phyloP scores from a whole-genome alignment of 2,329 filamentous ascomycete genomes.

The Grosmannia huntii region DNA sequence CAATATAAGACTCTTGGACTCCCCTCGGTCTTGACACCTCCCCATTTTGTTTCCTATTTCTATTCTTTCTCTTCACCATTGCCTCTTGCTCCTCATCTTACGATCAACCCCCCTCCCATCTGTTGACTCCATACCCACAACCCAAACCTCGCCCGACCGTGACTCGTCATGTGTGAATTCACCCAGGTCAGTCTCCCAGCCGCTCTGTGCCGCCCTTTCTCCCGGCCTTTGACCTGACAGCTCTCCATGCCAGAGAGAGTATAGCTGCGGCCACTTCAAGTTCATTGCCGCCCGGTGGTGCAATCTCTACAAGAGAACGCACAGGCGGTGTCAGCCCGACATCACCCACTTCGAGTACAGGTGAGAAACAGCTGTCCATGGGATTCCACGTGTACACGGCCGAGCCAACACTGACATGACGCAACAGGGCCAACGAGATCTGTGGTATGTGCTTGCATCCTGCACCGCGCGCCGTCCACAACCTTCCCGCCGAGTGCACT shows the following conservation, averaged over 20 bases:
- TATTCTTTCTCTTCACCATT: not conserved
- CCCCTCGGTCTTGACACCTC: not conserved
- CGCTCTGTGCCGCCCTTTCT: not conserved
- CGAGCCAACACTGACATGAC: not conserved
- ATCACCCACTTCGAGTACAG: conserved; percentile 22
- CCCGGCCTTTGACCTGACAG: not conserved
- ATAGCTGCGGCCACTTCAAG: conserved; percentile 22
- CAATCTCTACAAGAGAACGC: conserved; percentile 19
- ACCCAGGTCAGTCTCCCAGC: conserved; percentile 26
- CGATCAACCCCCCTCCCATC: not conserved
- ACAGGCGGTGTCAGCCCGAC: conserved; percentile 21
- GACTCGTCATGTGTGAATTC: conserved; percentile 33
- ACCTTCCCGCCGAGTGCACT: not conserved
- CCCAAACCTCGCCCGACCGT: conserved; percentile 4
- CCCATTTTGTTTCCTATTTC: not conserved
- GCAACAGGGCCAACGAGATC: conserved; percentile 15
- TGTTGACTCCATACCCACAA: not conserved
- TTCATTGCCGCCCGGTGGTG: conserved; percentile 24
- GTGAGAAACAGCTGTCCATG: conserved; percentile 3
- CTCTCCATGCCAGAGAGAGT: conserved; percentile 14
- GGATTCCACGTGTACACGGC: not conserved
- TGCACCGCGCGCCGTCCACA: not conserved
- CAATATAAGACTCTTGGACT: not conserved
- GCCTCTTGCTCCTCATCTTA: not conserved
- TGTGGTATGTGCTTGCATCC: conserved; percentile 16